Base-by-base conservation (phyloP, 768 basidiomycete genomes). In the Mycena filopes region DNA sequence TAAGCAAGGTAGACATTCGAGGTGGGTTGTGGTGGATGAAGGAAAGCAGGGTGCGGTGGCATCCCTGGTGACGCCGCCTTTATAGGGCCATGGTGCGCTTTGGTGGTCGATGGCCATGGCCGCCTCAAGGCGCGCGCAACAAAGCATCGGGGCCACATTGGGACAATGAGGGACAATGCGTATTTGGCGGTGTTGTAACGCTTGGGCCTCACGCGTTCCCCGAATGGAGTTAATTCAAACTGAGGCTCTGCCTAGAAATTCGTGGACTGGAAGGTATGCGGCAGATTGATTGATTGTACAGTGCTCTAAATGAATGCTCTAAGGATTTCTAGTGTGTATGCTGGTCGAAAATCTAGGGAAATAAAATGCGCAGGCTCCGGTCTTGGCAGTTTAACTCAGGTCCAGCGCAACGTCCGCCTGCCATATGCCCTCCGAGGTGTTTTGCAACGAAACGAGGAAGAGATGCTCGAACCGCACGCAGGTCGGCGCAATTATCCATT, bases 401-500 rank as follows among this genome's bases (percentile, higher is more conserved):
- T 62, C 60, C 51, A 60, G 28, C 11, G 51, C 51, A 29, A 63
- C 54, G 23, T 63, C 61, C 20, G 61, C 61, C 61, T 63, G 61
- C 54, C 61, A 63, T 4, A 46, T 23, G 42, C 48, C 61, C 11
- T 55, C 61, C 36, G 40, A 47, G 2, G 61, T 63, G 23, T 63
- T 62, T 9, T 45, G 18, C 1, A 62, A 25, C 4, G 60, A 54
- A 21, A 62, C 40, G 18, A 62, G 31, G 46, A 23, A 49, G 3
- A 63, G 46, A 20, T 63, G 61, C 9, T 56, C 53, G n/a, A 63
- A 49, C 18, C 53, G 45, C 11, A 63, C 61, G 28, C 61, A 55
- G 18, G 2, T 31, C 25, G 54, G 45, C 4, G 45, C 26, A 16
- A 63, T 18, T 45, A 63, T 55, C 61, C 54, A 56, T 23, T 56